A percentile compares a stretch with the other conserved stretches of the same genome.
Conservation (phyloP, 2,329 filamentous ascomycete species). For the Corinectria fuckeliana region DNA sequence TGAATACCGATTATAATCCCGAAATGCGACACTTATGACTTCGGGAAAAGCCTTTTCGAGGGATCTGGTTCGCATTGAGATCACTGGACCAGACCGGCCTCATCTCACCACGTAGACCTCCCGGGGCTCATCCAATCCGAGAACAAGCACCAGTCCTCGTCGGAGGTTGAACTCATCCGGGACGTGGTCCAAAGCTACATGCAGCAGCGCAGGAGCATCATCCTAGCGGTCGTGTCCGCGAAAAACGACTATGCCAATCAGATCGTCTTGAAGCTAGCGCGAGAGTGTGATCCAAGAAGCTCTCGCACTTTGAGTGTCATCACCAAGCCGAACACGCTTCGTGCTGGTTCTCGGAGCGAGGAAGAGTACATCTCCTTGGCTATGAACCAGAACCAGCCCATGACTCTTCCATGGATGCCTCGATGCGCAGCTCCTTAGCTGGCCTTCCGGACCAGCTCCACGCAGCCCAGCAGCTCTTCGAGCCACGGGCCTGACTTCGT, state of each 20-base stretch:
- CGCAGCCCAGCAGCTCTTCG: too few species aligned
- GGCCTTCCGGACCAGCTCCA: too few species aligned
- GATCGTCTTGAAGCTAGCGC: neutral
- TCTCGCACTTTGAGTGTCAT: constrained; percentile 23
- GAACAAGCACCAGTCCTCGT: constrained; percentile 43
- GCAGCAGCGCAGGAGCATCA: constrained; percentile 49
- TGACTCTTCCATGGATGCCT: too few species aligned
- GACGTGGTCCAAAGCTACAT: constrained; percentile 51
- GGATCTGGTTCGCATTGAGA: constrained; percentile 38
- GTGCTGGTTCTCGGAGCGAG: constrained; percentile 11
- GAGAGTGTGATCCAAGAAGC: neutral
- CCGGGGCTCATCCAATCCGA: constrained; percentile 51
- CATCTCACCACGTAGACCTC: constrained; percentile 55
- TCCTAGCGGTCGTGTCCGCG: constrained; percentile 52
- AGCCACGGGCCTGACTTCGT: too few species aligned
- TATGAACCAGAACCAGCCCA: too few species aligned
- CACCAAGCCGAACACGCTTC: constrained; percentile 24
- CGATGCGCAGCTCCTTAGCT: too few species aligned
- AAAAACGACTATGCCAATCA: constrained; percentile 42
- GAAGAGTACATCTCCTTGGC: constrained; percentile 7
- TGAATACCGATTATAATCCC: too few species aligned
- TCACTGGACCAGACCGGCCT: constrained; percentile 28
- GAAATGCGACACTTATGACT: too few species aligned
- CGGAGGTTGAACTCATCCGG: constrained; percentile 43
- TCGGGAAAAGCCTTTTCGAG: constrained; percentile 6